Evolutionary conservation across 805 yeast genomes (phyloP).

Genomic region (Priceomyces haplophilus): DNA sequence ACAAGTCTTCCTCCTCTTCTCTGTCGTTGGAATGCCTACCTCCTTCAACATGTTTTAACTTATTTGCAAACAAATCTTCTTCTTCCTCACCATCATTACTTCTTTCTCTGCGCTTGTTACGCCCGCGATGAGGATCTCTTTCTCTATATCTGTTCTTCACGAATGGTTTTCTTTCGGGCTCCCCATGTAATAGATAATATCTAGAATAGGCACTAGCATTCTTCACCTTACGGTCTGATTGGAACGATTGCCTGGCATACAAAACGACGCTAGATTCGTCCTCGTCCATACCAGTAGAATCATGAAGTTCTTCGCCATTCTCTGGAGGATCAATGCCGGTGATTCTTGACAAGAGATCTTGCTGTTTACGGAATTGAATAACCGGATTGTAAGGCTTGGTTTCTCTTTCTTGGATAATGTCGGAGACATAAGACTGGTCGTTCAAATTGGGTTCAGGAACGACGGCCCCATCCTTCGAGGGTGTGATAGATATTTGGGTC

Average conservation of each 20-base stretch:
- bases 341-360: conserved; percentile 27
- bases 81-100: conserved; percentile 23
- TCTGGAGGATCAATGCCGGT: conserved; percentile 21
- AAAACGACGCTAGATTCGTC: conserved; percentile 38
- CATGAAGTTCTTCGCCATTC: conserved; percentile 9
- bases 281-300: conserved; percentile 31
- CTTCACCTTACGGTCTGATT: conserved; percentile 53
- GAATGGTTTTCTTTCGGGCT: conserved; percentile 51
- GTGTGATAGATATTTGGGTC: conserved; percentile 26
- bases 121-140: conserved; percentile 12
- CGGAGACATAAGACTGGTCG: conserved; percentile 18
- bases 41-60: not conserved
- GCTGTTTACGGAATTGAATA: conserved; percentile 30
- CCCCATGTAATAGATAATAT: conserved; percentile 69
- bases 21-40: conserved; percentile 5
- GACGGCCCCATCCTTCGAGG: conserved; percentile 13
- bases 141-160: conserved; percentile 10
- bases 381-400: conserved; percentile 41
- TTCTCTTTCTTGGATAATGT: conserved; percentile 34
- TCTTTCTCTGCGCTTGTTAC: conserved; percentile 14
- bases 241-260: conserved; percentile 48
- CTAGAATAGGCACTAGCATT: conserved; percentile 58
- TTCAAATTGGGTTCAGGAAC: conserved; percentile 9
- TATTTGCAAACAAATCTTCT: conserved; percentile 5
- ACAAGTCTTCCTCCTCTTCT: conserved; percentile 33